Base-by-base conservation (phyloP, 257 asterid species). In the Nicotiana benthamiana region DNA sequence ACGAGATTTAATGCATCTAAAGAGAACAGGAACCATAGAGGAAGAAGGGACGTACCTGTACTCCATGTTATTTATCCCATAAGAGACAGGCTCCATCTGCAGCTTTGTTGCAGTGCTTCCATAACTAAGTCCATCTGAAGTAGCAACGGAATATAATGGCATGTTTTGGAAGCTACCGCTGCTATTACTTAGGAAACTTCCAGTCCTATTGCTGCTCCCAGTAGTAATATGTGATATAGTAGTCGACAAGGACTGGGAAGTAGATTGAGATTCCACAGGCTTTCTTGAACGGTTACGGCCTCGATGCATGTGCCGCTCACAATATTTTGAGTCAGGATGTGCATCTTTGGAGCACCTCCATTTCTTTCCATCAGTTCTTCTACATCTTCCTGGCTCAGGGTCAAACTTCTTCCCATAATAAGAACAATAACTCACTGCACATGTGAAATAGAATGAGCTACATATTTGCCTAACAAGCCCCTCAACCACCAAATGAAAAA, bases 281-380 rank as follows among this genome's bases (percentile, higher is more conserved):
- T 95, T 95, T 95, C 99, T 95, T 95, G 99, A 95, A 95, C 99
- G 98, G 97, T 93, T 93, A 83, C 99, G 98, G 90, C 99, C 99
- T 17, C 99, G 87, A 90, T 95, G 96, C 99, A 95, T 95, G 92
- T 95, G 99, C 87, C 99, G 97, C 91, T 95, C 99, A 86, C 99
- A 95, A 86, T 95, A 95, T 81, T 92, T 95, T 89, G 99, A 95
- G 93, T 95, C 98, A 1, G 97, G 93, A 87, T 95, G 92, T 30
- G 99, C 98, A 48, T 95, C 99, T 82, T 95, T 95, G 0, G 99
- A 90, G 93, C 99, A 95, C 89, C 99, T 93, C 99, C 99, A 95
- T 83, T 95, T 95, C 90, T 95, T 95, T 28, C 99, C 99, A 87
- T 95, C 99, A 1, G 99, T 95, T 84, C 99, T 93, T 80, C 99